Evolutionary conservation across 495 filamentous ascomycete genomes (phyloP), one percentile per base, ranked within the genome.

Genomic region (Tuber indicum): DNA sequence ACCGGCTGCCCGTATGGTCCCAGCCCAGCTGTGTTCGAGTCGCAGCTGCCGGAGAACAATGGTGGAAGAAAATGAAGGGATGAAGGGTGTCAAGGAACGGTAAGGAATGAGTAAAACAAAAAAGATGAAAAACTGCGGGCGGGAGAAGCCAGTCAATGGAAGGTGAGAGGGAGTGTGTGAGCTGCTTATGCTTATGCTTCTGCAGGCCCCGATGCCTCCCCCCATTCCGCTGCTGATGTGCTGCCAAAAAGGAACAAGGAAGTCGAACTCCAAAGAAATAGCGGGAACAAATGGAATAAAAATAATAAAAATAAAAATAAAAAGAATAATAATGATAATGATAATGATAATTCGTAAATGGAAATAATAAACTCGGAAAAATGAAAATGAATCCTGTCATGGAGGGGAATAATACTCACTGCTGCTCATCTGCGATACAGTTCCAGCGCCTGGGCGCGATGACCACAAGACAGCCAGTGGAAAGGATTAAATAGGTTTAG

Each of bases 381-480:
- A 32, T 32, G 58, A 66, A 66, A 66, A 66, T 17, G 5, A 66
- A 66, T 32, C 12, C 5, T 46, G 41, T 42, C 71, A 76, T 36
- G 75, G 52, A 72, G 62, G 79, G 74, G 72, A 81, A 81, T 79
- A 76, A 80, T 75, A 83, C 81, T 83, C 73, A 83, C 81, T 83
- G 78, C 76, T 83, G 76, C 75, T 83, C 82, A 83, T 83, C 75
- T 82, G 81, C 77, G 77, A 76, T 77, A 78, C 78, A 83, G 76
- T 76, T 83, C 74, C 82, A 74, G 82, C 82, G 81, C 82, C 80
- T 78, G 82, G 78, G 82, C 82, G 82, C 82, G 76, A 78, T 75
- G 82, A 79, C 82, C 82, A 83, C 78, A 83, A 83, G 81, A 79
- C 73, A 83, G 82, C 82, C 82, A 83, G 82, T 82, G 82, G 82